Evolutionary conservation across 1,139 yeast genomes (phyloP).

Genomic region (Hansenula sp.): DNA sequence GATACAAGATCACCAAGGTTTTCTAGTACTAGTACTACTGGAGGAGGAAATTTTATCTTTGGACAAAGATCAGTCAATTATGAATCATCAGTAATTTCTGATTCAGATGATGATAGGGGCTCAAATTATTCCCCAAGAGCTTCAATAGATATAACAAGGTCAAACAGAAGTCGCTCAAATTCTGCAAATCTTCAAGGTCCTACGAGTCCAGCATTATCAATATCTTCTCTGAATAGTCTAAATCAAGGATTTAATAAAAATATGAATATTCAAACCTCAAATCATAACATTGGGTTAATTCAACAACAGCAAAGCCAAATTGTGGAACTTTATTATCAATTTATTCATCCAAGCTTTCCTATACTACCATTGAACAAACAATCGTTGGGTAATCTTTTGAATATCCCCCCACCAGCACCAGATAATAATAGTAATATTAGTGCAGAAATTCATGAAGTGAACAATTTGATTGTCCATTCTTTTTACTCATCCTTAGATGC

Average conservation of each 20-base stretch:
- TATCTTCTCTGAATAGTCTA: constrained; percentile 35
- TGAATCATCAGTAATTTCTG: constrained; percentile 26
- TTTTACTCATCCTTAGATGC: constrained; percentile 49
- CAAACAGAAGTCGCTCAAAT: constrained; percentile 17
- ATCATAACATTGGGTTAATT: background rate
- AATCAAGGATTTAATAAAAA: constrained; percentile 38
- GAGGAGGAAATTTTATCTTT: constrained; percentile 4
- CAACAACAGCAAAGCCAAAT: constrained; percentile 17
- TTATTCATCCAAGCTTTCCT: constrained; percentile 53
- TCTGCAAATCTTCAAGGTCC: constrained; percentile 24
- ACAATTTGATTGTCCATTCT: constrained; percentile 39
- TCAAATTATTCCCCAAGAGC: constrained; percentile 37
- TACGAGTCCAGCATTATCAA: constrained; percentile 26
- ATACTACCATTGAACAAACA: constrained; percentile 47
- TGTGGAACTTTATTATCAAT: constrained; percentile 42
- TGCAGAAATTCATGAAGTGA: constrained; percentile 35
- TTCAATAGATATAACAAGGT: constrained; percentile 30
- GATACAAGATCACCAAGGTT: constrained; percentile 19
- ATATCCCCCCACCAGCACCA: constrained; percentile 28
- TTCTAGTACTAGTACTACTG: constrained; percentile 1
- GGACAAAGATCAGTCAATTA: constrained; percentile 12
- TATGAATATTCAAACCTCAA: constrained; percentile 14
- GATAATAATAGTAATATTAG: background rate
- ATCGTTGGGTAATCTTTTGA: constrained; percentile 28
- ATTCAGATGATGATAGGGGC: constrained; percentile 32